Evolutionary conservation across 2,329 filamentous ascomycete species (phyloP).

Genomic region (Scytalidium lignicola): DNA sequence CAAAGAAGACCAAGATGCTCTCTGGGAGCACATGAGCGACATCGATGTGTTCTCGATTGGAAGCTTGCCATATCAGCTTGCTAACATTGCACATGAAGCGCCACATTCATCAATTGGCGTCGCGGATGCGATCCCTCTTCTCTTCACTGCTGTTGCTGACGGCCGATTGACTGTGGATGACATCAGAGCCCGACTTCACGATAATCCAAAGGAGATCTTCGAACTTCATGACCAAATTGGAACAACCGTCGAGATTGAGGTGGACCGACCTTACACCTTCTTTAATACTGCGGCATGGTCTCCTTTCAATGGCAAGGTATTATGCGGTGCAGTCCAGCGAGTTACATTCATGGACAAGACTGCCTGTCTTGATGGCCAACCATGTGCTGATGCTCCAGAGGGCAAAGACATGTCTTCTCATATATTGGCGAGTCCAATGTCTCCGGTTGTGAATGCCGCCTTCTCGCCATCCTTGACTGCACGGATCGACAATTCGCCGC

Average conservation of each 20-base stretch:
- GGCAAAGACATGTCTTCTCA: slow-evolving; percentile 76
- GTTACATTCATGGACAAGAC: slow-evolving; percentile 72
- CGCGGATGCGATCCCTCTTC: slow-evolving; percentile 65
- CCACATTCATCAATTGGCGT: slow-evolving; percentile 62
- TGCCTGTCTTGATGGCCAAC: slow-evolving; percentile 67
- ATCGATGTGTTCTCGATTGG: slow-evolving; percentile 79
- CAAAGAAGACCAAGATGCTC: slow-evolving; percentile 60
- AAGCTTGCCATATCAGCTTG: slow-evolving; percentile 72
- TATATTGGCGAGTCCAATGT: slow-evolving; percentile 41
- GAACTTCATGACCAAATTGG: slow-evolving; percentile 76
- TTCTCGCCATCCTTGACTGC: slow-evolving; percentile 21
- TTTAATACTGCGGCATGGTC: slow-evolving; percentile 57
- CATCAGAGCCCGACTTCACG: slow-evolving; percentile 64
- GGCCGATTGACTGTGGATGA: slow-evolving; percentile 70
- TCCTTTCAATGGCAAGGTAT: slow-evolving; percentile 63
- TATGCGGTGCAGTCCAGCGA: slow-evolving; percentile 67
- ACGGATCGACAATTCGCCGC: slow-evolving; percentile 29
- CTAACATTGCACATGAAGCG: slow-evolving; percentile 46
- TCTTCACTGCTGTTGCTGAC: slow-evolving; percentile 71
- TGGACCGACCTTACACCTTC: slow-evolving; percentile 65
- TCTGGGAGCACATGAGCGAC: slow-evolving; percentile 67
- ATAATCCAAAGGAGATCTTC: slow-evolving; percentile 76
- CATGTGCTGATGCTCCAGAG: slow-evolving; percentile 49
- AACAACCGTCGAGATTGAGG: slow-evolving; percentile 68
- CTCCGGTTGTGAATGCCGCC: slow-evolving; percentile 51